Conservation (phyloP, 192 early-diverging fungal genomes). For the Kickxella alabastrina region DNA sequence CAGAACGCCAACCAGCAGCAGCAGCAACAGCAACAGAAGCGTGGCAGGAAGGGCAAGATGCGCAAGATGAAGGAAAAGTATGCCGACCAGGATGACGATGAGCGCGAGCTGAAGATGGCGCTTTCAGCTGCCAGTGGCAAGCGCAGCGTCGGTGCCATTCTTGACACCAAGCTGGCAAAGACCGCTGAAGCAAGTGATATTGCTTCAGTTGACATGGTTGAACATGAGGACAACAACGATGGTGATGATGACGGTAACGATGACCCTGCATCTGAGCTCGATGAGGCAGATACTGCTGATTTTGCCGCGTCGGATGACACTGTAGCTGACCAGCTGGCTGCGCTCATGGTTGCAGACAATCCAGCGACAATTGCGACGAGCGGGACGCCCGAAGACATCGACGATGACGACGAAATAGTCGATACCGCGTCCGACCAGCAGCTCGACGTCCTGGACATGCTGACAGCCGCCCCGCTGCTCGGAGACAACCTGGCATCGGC, state of each 20-base stretch:
- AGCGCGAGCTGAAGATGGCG: slow-evolving; percentile 75
- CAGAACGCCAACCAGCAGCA: slow-evolving; percentile 28
- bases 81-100: slow-evolving; percentile 88
- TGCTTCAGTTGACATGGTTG: too few relatives aligned
- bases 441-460: slow-evolving; percentile 67
- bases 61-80: slow-evolving; percentile 95
- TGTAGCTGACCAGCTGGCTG: background rate
- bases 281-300: background rate
- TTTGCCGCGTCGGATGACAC: background rate
- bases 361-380: background rate
- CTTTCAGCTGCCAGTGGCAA: slow-evolving; percentile 65
- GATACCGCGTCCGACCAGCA: slow-evolving; percentile 36
- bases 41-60: slow-evolving; percentile 84
- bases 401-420: slow-evolving; percentile 22
- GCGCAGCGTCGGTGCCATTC: slow-evolving; percentile 34
- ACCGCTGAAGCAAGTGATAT: background rate
- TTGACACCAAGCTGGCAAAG: background rate
- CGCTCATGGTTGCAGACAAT: background rate
- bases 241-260: background rate
- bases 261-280: background rate
- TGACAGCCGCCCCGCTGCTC: slow-evolving; percentile 74
- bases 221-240: background rate
- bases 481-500: slow-evolving; percentile 80
- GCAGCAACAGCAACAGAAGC: slow-evolving; percentile 46
- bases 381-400: background rate